These are phyloP conservation scores for Williopsis jadinii DNA, from an alignment of 1,139 yeast species.

Conservation along the genomic window DNA sequence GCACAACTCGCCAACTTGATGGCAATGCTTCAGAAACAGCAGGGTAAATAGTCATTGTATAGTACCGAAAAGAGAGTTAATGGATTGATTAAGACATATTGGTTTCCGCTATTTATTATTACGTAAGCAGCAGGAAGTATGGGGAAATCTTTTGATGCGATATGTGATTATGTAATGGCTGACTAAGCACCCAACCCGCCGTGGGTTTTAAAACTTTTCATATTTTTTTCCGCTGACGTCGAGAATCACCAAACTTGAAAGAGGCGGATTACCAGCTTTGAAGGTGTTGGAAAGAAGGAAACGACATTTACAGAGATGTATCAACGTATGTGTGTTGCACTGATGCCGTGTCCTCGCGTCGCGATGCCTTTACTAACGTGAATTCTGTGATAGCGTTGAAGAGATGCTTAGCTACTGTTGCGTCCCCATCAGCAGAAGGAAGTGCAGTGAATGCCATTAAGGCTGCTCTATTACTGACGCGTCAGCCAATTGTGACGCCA, in stretches of 20 bases:
- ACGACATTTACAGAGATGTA: not conserved
- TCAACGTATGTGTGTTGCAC: conserved; percentile 1
- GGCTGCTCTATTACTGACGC: conserved; percentile 58
- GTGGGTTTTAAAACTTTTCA: too few species aligned
- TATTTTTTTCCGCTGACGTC: too few species aligned
- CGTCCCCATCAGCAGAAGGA: conserved; percentile 10
- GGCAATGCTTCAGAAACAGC: conserved; percentile 33
- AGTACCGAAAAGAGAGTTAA: too few species aligned
- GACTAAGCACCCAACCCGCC: too few species aligned
- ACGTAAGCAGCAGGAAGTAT: too few species aligned
- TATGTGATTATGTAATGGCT: too few species aligned
- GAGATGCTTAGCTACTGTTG: conserved; percentile 18
- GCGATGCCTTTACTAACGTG: not conserved
- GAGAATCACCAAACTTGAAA: not conserved
- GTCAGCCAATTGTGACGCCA: conserved; percentile 80
- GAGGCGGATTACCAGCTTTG: too few species aligned
- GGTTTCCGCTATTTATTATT: too few species aligned
- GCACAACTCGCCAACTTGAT: conserved; percentile 33
- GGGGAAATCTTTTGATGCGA: too few species aligned
- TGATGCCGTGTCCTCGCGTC: too few species aligned
- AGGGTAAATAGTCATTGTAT: conserved; percentile 3
- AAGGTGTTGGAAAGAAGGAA: too few species aligned
- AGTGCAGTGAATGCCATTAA: conserved; percentile 20
- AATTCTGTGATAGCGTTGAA: conserved; percentile 10
- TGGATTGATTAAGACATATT: too few species aligned